phyloP scores from a whole-genome alignment of 345 rosid species.

The Eucalyptus polyanthemos region DNA sequence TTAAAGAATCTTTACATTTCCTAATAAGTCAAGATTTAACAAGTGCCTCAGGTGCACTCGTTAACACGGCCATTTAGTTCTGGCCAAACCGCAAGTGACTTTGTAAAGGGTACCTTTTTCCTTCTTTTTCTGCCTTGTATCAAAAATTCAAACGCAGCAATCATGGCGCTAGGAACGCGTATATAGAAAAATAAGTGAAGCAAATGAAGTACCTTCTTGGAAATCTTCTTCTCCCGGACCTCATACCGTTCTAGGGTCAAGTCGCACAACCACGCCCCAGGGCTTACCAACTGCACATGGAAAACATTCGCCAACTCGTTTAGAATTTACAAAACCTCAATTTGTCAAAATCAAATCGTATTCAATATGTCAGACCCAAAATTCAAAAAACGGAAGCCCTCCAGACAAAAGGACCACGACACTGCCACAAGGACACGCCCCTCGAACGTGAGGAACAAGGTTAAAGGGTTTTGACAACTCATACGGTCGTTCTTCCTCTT shows the following conservation, averaged over 20 bases:
- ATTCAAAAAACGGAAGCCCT: neutral
- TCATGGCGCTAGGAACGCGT: neutral
- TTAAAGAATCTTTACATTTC: neutral
- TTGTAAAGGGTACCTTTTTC: neutral
- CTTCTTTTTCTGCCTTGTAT: neutral
- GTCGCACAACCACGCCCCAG: conserved; percentile 48
- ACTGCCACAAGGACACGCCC: neutral
- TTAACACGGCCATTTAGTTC: neutral
- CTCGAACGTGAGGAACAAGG: neutral
- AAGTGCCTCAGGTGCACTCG: neutral
- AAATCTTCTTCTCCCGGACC: conserved; percentile 50
- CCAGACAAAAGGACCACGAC: neutral
- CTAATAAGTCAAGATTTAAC: neutral
- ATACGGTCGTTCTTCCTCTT: neutral
- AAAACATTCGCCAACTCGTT: neutral
- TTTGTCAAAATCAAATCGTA: neutral
- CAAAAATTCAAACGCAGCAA: neutral
- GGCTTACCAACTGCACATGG: conserved; percentile 24
- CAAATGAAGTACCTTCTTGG: conserved; percentile 27
- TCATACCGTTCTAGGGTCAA: conserved; percentile 46
- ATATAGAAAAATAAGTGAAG: neutral
- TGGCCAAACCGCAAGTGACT: neutral
- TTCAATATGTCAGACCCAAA: neutral
- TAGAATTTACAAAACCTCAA: neutral
- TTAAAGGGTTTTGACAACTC: neutral